These are phyloP conservation scores for Candida schatavii DNA, from an alignment of 805 yeast species.

Conservation along the genomic window DNA sequence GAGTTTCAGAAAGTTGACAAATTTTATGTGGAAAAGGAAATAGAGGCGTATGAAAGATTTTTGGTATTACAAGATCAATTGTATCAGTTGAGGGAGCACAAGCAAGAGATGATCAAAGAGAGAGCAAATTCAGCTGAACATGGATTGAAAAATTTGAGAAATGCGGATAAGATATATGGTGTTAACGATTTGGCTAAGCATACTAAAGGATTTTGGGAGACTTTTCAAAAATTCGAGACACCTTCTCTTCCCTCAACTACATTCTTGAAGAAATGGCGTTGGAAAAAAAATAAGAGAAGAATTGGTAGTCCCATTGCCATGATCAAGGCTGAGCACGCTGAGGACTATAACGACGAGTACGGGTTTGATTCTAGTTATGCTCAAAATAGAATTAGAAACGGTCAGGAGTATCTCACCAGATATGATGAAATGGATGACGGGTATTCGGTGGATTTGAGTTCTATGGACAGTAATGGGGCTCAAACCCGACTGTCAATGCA, in stretches of 20 bases:
- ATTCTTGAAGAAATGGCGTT: conserved; percentile 22
- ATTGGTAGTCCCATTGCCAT: conserved; percentile 12
- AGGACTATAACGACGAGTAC: conserved; percentile 3
- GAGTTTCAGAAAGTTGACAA: conserved; percentile 58
- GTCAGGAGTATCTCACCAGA: conserved; percentile 10
- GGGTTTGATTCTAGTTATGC: conserved; percentile 29
- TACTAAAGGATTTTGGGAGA: conserved; percentile 21
- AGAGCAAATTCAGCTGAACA: conserved; percentile 6
- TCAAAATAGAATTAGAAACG: conserved; percentile 40
- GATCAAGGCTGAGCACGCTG: conserved; percentile 2
- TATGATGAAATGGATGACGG: conserved; percentile 1
- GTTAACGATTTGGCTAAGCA: conserved; percentile 30
- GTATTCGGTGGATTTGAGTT: not conserved
- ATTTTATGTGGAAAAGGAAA: conserved; percentile 62
- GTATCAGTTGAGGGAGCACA: conserved; percentile 58
- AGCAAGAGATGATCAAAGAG: conserved; percentile 13
- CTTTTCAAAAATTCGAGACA: conserved; percentile 31
- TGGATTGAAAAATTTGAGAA: conserved; percentile 4
- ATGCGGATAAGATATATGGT: conserved; percentile 13
- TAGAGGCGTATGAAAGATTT: conserved; percentile 57
- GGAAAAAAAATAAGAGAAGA: conserved; percentile 1
- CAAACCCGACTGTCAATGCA: too few relatives aligned
- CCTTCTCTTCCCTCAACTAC: conserved; percentile 41
- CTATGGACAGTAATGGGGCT: not conserved
- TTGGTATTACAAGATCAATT: conserved; percentile 67